Conservation (phyloP, 73 alveolate genomes). For the Paramecium biaurelia region DNA sequence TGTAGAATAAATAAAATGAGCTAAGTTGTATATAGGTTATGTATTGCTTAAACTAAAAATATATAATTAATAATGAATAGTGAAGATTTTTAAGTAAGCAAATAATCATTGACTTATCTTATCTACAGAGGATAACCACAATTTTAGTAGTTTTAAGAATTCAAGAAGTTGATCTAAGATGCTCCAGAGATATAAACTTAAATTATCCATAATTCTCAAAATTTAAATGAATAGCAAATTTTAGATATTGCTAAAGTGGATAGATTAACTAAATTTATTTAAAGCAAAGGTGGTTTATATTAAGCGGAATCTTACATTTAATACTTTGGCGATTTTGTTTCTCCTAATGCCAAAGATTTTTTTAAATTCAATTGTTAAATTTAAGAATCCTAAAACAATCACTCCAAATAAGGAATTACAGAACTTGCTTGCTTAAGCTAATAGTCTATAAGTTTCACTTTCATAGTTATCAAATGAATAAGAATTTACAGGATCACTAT, state of each 20-base stretch:
- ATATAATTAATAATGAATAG: background rate
- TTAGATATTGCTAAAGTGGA: background rate
- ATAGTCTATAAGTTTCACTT: background rate
- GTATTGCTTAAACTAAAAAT: background rate
- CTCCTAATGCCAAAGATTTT: background rate
- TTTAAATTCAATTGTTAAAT: background rate
- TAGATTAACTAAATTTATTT: background rate
- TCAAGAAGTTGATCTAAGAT: background rate
- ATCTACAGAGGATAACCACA: slow-evolving; percentile 6
- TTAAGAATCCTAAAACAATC: background rate
- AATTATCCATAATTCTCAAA: background rate
- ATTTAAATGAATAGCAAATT: background rate
- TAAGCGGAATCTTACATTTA: background rate
- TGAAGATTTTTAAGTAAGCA: slow-evolving; percentile 3
- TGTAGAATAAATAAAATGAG: background rate
- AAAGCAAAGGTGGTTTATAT: background rate
- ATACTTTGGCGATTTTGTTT: background rate
- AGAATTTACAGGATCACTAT: background rate
- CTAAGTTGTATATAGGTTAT: slow-evolving; percentile 10
- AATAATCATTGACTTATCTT: background rate
- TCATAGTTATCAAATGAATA: background rate
- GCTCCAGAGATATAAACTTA: background rate
- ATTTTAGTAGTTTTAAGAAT: background rate
- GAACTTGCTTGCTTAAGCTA: background rate
- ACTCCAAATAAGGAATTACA: background rate